phyloP scores from a whole-genome alignment of 768 basidiomycete genomes.

The Suillus weaverae region DNA sequence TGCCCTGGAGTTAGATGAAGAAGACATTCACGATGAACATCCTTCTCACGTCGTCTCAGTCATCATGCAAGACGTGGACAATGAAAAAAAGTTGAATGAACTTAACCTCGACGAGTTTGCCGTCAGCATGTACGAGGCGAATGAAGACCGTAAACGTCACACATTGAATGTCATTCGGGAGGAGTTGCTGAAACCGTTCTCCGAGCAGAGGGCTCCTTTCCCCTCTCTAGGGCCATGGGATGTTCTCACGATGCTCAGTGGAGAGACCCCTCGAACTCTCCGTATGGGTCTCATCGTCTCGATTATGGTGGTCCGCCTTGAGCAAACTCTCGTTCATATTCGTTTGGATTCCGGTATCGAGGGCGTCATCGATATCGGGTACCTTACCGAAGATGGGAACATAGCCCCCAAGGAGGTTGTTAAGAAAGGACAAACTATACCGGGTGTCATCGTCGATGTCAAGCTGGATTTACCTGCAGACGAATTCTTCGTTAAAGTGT shows the following conservation, averaged over 20 bases:
- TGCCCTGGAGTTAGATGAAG: constrained; percentile 95
- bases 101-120: constrained; percentile 97
- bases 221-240: constrained; percentile 69
- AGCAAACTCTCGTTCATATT: constrained; percentile 54
- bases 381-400: constrained; percentile 51
- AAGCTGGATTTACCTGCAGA: constrained; percentile 62
- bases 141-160: constrained; percentile 84
- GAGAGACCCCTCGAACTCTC: constrained; percentile 82
- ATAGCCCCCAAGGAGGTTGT: constrained; percentile 48
- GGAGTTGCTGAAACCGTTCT: constrained; percentile 80
- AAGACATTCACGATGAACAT: constrained; percentile 90
- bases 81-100: constrained; percentile 79
- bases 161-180: constrained; percentile 86
- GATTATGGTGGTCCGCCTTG: constrained; percentile 60
- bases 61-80: constrained; percentile 82
- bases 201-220: constrained; percentile 72
- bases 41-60: constrained; percentile 85
- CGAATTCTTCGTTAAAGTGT: constrained; percentile 70
- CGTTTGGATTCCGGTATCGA: constrained; percentile 94
- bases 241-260: constrained; percentile 91
- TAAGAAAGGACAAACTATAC: constrained; percentile 78
- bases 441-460: constrained; percentile 74
- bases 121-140: constrained; percentile 81
- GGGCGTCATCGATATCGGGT: constrained; percentile 65
- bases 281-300: constrained; percentile 80